Evolutionary conservation across 805 yeast genomes (phyloP), one percentile per base, ranked within the genome.

Genomic region (Candida pseudoglaebosa): DNA sequence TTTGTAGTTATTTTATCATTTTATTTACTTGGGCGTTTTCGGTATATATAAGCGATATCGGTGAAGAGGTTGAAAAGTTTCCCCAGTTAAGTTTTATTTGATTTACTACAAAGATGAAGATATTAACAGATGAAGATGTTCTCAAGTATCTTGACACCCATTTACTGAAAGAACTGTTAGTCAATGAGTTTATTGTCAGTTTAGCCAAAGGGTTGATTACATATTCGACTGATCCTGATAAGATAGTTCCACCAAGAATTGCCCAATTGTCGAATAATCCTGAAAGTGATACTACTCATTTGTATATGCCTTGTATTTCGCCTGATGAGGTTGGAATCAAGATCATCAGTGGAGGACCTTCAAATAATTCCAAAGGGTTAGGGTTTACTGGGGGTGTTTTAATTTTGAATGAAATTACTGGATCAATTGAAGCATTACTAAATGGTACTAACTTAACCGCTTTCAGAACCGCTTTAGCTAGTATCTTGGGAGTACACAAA

Each of bases 271-370:
- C 46, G 53, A 68, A 32, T 57, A 50, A 52, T n/a, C 38, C 39
- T 7, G 62, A 44, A 54, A 50, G 53, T 2, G 67, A 61, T 39
- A 46, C 75, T 3, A 64, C 73, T 1, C 84, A 80, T 53, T 49
- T 81, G 21, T 78, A 77, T 55, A 81, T 81, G 87, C 83, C 84
- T 3, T 74, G 82, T n/a, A 65, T 75, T 3, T 77, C 78, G 12
- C 67, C 71, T 4, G 49, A 57, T 20, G 57, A 57, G 28, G 79
- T 74, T 10, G 87, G 87, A 7, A 62, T 81, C 48, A 81, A 81
- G 57, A 73, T 80, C 0, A 55, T 81, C 15, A 74, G 78, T 14
- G 82, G 80, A 0, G 78, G 84, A 0, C 62, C 64, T 2, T 36
- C 56, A 4, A 62, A 62, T 36, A 47, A 48, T 38, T 36, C 41